phyloP scores from a whole-genome alignment of 2,329 filamentous ascomycete genomes.

The Penicillium sp. region DNA sequence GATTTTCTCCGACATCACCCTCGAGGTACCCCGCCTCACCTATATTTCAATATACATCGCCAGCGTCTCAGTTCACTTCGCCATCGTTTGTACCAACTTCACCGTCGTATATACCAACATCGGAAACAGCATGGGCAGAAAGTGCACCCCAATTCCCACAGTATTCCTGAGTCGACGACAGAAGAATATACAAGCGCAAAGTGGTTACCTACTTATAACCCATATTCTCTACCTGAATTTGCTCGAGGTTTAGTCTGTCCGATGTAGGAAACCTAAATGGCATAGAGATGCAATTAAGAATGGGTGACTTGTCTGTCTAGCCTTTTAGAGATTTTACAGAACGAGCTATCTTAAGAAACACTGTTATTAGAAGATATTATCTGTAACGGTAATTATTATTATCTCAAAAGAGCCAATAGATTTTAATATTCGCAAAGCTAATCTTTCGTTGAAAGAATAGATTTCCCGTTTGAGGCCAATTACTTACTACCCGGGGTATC shows the following conservation, averaged over 20 bases:
- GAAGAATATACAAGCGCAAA: constrained; percentile 3
- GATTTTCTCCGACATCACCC: no score
- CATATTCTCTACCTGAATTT: background rate
- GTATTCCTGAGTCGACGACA: background rate
- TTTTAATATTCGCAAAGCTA: background rate
- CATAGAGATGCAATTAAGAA: constrained; percentile 6
- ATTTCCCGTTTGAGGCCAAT: constrained; percentile 1
- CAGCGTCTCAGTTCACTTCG: no score
- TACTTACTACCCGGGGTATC: background rate
- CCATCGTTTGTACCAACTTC: background rate
- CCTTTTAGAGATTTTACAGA: constrained; percentile 4
- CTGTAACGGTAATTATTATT: constrained; percentile 7
- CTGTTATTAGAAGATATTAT: constrained; percentile 9
- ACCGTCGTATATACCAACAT: background rate
- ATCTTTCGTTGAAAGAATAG: constrained; percentile 4
- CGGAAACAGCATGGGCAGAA: background rate
- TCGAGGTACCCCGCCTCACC: no score
- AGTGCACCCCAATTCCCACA: constrained; percentile 2
- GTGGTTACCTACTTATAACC: constrained; percentile 3
- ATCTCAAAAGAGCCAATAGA: constrained; percentile 8
- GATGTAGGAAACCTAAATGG: background rate
- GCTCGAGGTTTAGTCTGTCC: constrained; percentile 1
- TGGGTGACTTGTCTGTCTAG: constrained; percentile 2
- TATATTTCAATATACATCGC: background rate
- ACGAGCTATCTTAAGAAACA: constrained; percentile 10